Evolutionary conservation across 305 asterid genomes (phyloP), one percentile per base, ranked within the genome.

Genomic region (Fraxinus velutina): DNA sequence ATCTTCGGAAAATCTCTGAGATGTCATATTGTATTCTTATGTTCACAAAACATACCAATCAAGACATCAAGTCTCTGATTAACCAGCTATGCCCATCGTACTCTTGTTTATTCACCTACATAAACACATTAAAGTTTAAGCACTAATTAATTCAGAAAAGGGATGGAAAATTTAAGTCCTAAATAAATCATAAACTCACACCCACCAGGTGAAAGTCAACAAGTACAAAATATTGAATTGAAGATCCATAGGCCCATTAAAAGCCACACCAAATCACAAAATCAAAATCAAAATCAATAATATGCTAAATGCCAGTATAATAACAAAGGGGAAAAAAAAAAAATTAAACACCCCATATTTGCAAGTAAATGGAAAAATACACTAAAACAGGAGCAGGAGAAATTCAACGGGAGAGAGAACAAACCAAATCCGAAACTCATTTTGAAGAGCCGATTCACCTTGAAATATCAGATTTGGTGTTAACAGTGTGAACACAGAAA

Each of bases 1-100:
- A 82, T 90, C 95, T 74, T 83, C 91, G 22, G 84, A 60, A 73
- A 82, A 78, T 79, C 87, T 85, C 87, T 78, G 88, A 30, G 90
- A 85, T 82, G 83, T 77, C 93, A 88, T 90, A 78, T 83, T 79
- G 68, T 50, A 79, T 52, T 76, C 88, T 84, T 75, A 75, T 75
- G 78, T 79, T 36, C 50, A 64, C 2, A 3, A 13, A 33, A 74
- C 57, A 66, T 30, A 77, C 17, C 37, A 57, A 27, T 44, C 30
- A 66, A 2, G 39, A 55, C 78, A 57, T 7, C 36, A 83, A 50
- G 76, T 81, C 62, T 17, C 79, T 70, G 29, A 37, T 22, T 37
- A 73, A 15, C 33, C 19, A 13, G 47, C 13, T 57, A 82, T 7
- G n/a, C 39, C 2, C n/a, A 36, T 5, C 55, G 37, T 44, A 68